Base-by-base conservation (phyloP, 108 stramenopile genomes). In the Cyclotella cryptica region DNA sequence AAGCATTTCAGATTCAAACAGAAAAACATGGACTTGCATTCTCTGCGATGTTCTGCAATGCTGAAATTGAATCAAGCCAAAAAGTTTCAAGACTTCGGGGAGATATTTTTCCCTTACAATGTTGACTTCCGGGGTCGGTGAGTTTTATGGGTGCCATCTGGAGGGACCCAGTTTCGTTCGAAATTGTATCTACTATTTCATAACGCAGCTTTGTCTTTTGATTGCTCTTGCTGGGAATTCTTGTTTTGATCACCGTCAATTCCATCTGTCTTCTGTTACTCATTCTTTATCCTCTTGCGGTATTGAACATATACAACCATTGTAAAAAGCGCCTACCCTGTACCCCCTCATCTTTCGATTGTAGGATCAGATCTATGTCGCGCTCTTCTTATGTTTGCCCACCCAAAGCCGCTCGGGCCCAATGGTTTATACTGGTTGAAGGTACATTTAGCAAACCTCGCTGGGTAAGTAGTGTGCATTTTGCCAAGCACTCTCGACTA, bases 51-150 rank as follows among this genome's bases (percentile, higher is more conserved):
- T 79, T 96, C 96, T 40, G 89, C 90, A 10, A 82, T 78, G 54
- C 74, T 97, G 28, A 99, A 98, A 79, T 61, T 99, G 35, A 79
- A 86, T 57, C 91, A 97, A 69, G 98, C 97, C 0, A 78, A 93
- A 24, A 80, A 92, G 70, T 97, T 98, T 80, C 69, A 84, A 77
- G 88, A 97, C 45, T 94, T 90, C 65, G 90, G 92, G 27, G 76
- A 81, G 66, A 91, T 99, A 40, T 99, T 92, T 85, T 99, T 99
- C 71, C 98, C 98, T 11, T 98, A 98, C 93, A 99, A 99, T 83
- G 82, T 99, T 69, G 99, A 99, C 79, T 99, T 99, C 78, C 87
- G 99, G 15, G 98, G 99, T 19, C 86, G 99, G 35, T 35, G 35
- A 35, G 35, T 35, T 35, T 35, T 35, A 35, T 5, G 2, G 6